phyloP scores from a whole-genome alignment of 2,329 filamentous ascomycete species.

The Aspergillus pseudoglaucus region DNA sequence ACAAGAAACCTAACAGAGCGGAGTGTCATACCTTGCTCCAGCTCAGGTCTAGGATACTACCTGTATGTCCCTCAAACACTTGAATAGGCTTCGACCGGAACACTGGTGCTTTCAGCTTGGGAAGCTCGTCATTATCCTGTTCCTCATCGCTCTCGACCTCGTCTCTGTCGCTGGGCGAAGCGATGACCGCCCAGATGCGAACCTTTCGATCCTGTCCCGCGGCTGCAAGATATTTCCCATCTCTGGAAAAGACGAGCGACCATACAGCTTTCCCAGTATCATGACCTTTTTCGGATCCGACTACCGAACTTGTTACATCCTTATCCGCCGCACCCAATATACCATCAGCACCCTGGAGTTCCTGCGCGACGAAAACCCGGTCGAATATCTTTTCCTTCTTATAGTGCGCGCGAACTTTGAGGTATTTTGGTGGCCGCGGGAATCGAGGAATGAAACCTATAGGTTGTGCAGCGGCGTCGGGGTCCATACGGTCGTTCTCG shows the following conservation, averaged over 20 bases:
- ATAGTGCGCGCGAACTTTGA: conserved; percentile 72
- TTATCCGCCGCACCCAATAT: conserved; percentile 24
- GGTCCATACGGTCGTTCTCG: conserved; percentile 66
- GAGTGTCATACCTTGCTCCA: conserved; percentile 70
- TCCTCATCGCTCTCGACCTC: conserved; percentile 57
- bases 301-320: conserved; percentile 19
- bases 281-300: conserved; percentile 15
- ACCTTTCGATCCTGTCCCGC: conserved; percentile 83
- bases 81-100: conserved; percentile 72
- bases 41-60: conserved; percentile 81
- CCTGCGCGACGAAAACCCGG: conserved; percentile 83
- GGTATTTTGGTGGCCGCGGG: conserved; percentile 84
- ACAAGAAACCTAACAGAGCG: neutral
- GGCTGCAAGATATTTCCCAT: conserved; percentile 86
- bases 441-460: conserved; percentile 79
- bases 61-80: conserved; percentile 76
- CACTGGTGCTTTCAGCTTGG: conserved; percentile 78
- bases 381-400: conserved; percentile 80
- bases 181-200: conserved; percentile 81
- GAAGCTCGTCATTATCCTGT: conserved; percentile 44
- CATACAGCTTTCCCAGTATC: conserved; percentile 65
- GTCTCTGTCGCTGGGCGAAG: conserved; percentile 70
- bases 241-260: conserved; percentile 87
- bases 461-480: conserved; percentile 69
- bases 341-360: conserved; percentile 61